Percentiles rank a stretch among this genome's conserved stretches.
These are phyloP conservation scores for Fusarium sp. DNA, from an alignment of 2,329 filamentous ascomycete species.

Conservation along the genomic window DNA sequence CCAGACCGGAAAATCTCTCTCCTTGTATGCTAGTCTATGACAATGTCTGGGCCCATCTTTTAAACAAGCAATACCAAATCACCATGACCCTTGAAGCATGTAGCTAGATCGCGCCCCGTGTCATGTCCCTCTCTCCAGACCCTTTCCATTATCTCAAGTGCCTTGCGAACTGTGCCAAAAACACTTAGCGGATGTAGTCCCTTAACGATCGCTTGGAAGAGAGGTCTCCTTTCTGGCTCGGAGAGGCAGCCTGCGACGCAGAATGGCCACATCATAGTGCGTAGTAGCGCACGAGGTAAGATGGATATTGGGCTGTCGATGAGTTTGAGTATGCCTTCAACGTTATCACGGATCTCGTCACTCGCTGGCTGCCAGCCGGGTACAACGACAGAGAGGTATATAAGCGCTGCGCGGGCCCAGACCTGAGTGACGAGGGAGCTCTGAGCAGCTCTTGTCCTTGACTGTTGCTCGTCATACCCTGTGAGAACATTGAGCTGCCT, in stretches of 20 bases:
- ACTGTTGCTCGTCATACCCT: not conserved
- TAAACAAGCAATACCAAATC: not conserved
- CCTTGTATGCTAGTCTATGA: not conserved
- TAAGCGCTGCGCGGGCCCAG: not conserved
- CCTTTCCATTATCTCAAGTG: not conserved
- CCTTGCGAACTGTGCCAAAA: not conserved
- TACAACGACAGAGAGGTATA: not conserved
- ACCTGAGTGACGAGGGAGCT: not conserved
- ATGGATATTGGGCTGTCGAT: not conserved
- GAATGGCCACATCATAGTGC: not conserved
- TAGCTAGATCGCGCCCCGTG: not conserved
- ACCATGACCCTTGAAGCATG: not conserved
- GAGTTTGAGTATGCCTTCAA: not conserved
- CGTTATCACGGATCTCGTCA: not conserved
- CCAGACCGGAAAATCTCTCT: not conserved
- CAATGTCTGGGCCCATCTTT: no score
- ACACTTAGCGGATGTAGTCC: not conserved
- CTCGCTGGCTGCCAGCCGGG: not conserved
- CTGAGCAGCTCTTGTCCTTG: not conserved
- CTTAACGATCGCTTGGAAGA: not conserved
- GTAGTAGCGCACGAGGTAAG: not conserved
- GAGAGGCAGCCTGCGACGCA: not conserved
- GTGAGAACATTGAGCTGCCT: not conserved
- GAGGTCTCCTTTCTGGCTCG: not conserved
- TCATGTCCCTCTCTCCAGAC: not conserved